Percentiles rank a stretch among this genome's conserved stretches.
Evolutionary conservation across 257 asterid species (phyloP).

Genomic region (Euphrasia confusa): DNA sequence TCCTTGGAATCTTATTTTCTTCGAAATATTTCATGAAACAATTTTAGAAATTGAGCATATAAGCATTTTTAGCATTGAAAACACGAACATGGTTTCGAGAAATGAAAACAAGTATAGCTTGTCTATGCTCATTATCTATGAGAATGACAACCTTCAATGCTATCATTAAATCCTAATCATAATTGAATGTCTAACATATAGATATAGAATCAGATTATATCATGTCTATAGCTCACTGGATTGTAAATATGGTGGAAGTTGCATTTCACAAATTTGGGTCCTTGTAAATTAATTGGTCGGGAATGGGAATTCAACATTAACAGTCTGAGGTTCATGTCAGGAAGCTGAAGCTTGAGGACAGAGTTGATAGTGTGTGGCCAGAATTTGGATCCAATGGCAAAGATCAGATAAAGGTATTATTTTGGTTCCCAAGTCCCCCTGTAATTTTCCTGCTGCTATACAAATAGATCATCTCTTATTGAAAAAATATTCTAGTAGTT

Average conservation of each 20-base stretch:
- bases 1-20: neutral
- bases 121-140: too few species aligned
- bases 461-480: constrained; percentile 1
- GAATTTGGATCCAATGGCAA: constrained; percentile 75
- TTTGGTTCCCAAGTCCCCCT: neutral
- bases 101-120: constrained; percentile 3
- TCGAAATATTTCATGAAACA: constrained; percentile 2
- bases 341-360: constrained; percentile 76
- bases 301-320: constrained; percentile 19
- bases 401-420: constrained; percentile 71
- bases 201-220: neutral
- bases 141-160: neutral
- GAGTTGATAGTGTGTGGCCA: constrained; percentile 73
- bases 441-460: constrained; percentile 17
- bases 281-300: constrained; percentile 11
- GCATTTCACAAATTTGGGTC: constrained; percentile 15
- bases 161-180: neutral
- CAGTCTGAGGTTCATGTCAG: constrained; percentile 40
- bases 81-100: neutral
- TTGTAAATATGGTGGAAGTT: neutral
- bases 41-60: constrained; percentile 3
- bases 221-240: constrained; percentile 14
- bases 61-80: constrained; percentile 15
- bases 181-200: constrained; percentile 1
- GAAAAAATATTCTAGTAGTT: neutral